phyloP scores from a whole-genome alignment of 495 filamentous ascomycete genomes.

The Aspergillus conjunctus region DNA sequence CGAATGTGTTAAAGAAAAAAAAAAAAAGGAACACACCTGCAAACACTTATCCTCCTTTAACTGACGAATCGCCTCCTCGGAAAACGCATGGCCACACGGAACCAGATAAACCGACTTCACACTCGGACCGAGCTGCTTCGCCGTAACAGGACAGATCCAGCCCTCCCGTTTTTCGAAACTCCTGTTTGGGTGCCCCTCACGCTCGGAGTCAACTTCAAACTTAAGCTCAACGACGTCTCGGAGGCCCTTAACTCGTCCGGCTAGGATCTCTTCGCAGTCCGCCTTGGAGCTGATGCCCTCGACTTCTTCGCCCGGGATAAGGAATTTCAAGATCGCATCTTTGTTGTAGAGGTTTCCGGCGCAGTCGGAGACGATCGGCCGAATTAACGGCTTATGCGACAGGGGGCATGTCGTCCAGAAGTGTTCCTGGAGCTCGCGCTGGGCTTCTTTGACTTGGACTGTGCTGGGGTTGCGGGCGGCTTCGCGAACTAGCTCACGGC shows the following conservation, averaged over 20 bases:
- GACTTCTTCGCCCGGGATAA: constrained; percentile 66
- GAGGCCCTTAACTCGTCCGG: constrained; percentile 74
- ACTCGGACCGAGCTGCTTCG: constrained; percentile 78
- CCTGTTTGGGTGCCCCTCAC: constrained; percentile 35
- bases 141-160: constrained; percentile 86
- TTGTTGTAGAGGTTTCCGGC: constrained; percentile 92
- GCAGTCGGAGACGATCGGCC: constrained; percentile 82
- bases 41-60: constrained; percentile 65
- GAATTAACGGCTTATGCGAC: constrained; percentile 70
- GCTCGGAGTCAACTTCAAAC: constrained; percentile 61
- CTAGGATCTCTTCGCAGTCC: constrained; percentile 67
- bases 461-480: constrained; percentile 78
- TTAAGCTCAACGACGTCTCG: constrained; percentile 89
- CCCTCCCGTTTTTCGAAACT: constrained; percentile 51
- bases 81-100: constrained; percentile 94
- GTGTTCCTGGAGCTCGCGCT: constrained; percentile 79
- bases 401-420: constrained; percentile 86
- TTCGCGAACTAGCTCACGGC: constrained; percentile 91
- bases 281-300: constrained; percentile 52
- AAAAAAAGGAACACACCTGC: constrained; percentile 44
- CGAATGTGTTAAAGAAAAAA: too few relatives aligned
- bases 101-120: constrained; percentile 87
- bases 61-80: constrained; percentile 80
- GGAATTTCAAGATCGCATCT: constrained; percentile 79
- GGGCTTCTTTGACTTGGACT: constrained; percentile 87